phyloP scores from a whole-genome alignment of 148 eudicot species.

The Nepenthes mirabilis region DNA sequence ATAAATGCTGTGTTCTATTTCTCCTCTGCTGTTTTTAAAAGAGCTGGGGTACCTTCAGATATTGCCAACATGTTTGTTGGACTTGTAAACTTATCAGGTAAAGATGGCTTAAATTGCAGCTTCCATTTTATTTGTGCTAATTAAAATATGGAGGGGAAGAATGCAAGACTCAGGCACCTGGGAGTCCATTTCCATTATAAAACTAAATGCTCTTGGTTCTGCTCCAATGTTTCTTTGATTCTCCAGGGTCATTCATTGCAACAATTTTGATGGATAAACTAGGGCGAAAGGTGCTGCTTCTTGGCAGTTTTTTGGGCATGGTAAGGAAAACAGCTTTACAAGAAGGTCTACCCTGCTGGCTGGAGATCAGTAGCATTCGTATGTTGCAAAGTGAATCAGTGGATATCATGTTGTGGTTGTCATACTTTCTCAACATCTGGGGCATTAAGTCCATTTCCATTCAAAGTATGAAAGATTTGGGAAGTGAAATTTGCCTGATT shows the following conservation, averaged over 20 bases:
- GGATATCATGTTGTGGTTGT: neutral
- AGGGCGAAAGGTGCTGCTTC: slow-evolving; percentile 80
- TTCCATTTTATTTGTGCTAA: neutral
- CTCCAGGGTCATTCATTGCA: slow-evolving; percentile 62
- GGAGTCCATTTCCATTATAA: neutral
- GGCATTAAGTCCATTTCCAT: no score
- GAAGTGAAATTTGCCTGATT: no score
- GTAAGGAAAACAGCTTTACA: slow-evolving; percentile 15
- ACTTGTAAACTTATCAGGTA: slow-evolving; percentile 65
- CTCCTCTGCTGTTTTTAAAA: slow-evolving; percentile 76
- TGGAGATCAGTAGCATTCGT: no score
- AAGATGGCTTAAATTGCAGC: neutral
- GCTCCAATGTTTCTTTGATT: neutral
- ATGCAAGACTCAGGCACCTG: neutral
- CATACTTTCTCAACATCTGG: neutral
- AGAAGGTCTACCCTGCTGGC: no score
- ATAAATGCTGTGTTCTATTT: slow-evolving; percentile 92
- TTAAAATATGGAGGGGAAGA: neutral
- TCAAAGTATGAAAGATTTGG: no score
- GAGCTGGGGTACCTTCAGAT: slow-evolving; percentile 67
- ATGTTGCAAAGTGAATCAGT: no score
- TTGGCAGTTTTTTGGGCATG: slow-evolving; percentile 79
- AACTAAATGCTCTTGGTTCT: no score
- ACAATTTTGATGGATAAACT: slow-evolving; percentile 75
- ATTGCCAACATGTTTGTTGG: slow-evolving; percentile 61